These are phyloP conservation scores for Ogataea hybrid DNA, from an alignment of 1,139 yeast genomes.

Conservation along the genomic window DNA sequence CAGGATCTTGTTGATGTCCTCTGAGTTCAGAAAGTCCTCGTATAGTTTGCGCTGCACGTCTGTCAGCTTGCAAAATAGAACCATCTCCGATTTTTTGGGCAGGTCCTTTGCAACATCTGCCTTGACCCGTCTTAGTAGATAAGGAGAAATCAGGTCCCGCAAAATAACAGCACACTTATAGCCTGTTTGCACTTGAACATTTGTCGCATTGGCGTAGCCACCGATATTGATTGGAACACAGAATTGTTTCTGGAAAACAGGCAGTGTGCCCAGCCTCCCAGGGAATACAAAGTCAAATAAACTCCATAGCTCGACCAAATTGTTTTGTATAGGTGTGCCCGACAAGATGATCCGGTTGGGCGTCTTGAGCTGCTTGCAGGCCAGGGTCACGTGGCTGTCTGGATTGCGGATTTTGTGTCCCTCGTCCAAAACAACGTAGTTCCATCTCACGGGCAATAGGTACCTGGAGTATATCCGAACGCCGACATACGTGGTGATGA, in stretches of 20 bases:
- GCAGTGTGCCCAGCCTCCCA: constrained; percentile 89
- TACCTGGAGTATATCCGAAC: constrained; percentile 70
- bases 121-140: constrained; percentile 80
- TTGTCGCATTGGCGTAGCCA: constrained; percentile 98
- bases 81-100: constrained; percentile 93
- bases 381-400: constrained; percentile 80
- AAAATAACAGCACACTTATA: constrained; percentile 93
- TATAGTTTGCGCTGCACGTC: constrained; percentile 72
- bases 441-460: constrained; percentile 76
- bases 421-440: constrained; percentile 88
- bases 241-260: constrained; percentile 90
- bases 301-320: constrained; percentile 89
- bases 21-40: constrained; percentile 68
- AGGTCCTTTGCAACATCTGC: constrained; percentile 96
- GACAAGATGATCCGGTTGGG: constrained; percentile 81
- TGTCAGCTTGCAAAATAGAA: constrained; percentile 84
- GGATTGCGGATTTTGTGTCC: constrained; percentile 98
- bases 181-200: constrained; percentile 94
- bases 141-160: constrained; percentile 87
- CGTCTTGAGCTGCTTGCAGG: constrained; percentile 81
- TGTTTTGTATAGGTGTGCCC: constrained; percentile 96
- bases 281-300: constrained; percentile 94
- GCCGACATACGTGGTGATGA: constrained; percentile 92
- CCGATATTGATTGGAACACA: constrained; percentile 93
- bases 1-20: constrained; percentile 69